phyloP scores from a whole-genome alignment of 768 basidiomycete genomes.

The Kwoniella newhampshirensis region DNA sequence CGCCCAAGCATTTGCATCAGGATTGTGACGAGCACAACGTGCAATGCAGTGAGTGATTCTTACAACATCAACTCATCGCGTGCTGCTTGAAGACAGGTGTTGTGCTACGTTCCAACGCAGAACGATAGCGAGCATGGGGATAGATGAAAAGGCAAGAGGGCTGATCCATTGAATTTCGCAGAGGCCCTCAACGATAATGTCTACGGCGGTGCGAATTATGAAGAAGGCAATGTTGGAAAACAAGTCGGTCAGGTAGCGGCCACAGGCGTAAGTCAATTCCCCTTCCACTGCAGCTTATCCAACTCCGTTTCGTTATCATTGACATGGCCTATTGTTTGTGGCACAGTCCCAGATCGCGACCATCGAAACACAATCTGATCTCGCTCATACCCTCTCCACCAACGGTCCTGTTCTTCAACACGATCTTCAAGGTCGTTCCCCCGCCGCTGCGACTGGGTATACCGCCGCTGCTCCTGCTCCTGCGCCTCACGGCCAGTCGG shows the following conservation, averaged over 20 bases:
- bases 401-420: conserved; percentile 14
- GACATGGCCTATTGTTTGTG: background rate
- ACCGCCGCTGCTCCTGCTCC: too few relatives aligned
- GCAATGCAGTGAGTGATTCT: conserved; percentile 22
- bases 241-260: conserved; percentile 8
- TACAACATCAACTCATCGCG: too few relatives aligned
- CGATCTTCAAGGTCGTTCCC: conserved; percentile 15
- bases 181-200: conserved; percentile 16
- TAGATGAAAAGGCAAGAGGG: too few relatives aligned
- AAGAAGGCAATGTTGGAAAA: conserved; percentile 10
- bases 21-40: conserved; percentile 22
- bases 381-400: conserved; percentile 11
- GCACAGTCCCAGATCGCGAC: conserved; percentile 14
- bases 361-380: conserved; percentile 14
- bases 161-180: too few relatives aligned
- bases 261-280: conserved; percentile 17
- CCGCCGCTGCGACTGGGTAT: too few relatives aligned
- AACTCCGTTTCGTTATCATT: background rate
- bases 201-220: conserved; percentile 13
- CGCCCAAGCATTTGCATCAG: conserved; percentile 22
- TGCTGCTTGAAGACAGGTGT: too few relatives aligned
- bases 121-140: too few relatives aligned
- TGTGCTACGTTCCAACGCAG: too few relatives aligned
- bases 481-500: conserved; percentile 16
- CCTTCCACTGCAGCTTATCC: background rate